A percentile compares a stretch with the other conserved stretches of the same genome.
phyloP scores from a whole-genome alignment of 352 stramenopile genomes.

The Phytopythium montanum region DNA sequence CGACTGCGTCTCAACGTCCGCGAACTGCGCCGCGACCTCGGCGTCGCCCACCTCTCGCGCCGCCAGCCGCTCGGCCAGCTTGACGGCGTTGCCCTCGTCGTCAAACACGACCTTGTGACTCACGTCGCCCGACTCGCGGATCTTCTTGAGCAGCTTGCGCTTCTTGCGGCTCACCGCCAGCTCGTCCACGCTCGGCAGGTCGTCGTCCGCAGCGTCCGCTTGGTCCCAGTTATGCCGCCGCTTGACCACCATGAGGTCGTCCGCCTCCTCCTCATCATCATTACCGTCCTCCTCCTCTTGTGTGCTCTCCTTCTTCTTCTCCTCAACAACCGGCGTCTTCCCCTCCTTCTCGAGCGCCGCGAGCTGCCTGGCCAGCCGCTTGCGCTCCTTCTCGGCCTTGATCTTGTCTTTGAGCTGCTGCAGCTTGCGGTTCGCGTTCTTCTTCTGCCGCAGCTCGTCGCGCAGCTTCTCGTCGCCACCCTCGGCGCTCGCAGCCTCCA shows the following conservation, averaged over 20 bases:
- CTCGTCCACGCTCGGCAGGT: slow-evolving; percentile 54
- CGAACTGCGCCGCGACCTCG: slow-evolving; percentile 32
- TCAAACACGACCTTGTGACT: slow-evolving; percentile 92
- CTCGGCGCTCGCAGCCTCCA: slow-evolving; percentile 53
- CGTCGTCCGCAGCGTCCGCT: slow-evolving; percentile 40
- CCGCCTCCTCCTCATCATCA: slow-evolving; percentile 76
- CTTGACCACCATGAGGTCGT: slow-evolving; percentile 93
- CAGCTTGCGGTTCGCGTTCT: slow-evolving; percentile 97
- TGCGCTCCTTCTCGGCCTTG: slow-evolving; percentile 94
- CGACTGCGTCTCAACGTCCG: slow-evolving; percentile 63
- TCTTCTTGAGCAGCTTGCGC: slow-evolving; percentile 81
- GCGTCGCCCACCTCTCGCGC: slow-evolving; percentile 33
- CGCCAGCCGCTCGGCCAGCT: slow-evolving; percentile 54
- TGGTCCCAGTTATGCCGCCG: slow-evolving; percentile 81
- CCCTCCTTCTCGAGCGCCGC: slow-evolving; percentile 31
- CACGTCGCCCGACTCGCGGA: slow-evolving; percentile 64
- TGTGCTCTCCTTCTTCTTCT: slow-evolving; percentile 19
- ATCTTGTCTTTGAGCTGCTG: slow-evolving; percentile 98
- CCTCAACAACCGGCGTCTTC: slow-evolving; percentile 15
- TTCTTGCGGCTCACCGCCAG: slow-evolving; percentile 50
- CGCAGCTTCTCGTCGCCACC: slow-evolving; percentile 72
- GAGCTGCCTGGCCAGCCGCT: slow-evolving; percentile 83
- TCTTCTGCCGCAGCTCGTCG: slow-evolving; percentile 89
- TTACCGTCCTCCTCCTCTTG: slow-evolving; percentile 27
- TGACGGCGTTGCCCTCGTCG: slow-evolving; percentile 89